Percentiles rank a stretch among this genome's conserved stretches.
phyloP scores from a whole-genome alignment of 2,329 filamentous ascomycete species.

The Hymenoscyphus fructigenus region DNA sequence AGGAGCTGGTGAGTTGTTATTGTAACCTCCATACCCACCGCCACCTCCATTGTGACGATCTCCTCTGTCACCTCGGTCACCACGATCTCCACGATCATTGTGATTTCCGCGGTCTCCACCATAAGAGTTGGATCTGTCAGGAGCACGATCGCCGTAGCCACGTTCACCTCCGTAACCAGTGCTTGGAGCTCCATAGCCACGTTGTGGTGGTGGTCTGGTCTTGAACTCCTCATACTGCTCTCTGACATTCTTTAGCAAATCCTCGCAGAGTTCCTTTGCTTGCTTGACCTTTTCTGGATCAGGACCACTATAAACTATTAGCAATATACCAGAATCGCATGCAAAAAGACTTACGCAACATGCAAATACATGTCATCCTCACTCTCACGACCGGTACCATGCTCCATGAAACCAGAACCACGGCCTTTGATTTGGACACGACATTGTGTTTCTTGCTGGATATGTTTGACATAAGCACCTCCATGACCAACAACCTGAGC shows the following conservation, averaged over 20 bases:
- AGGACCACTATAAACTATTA: constrained; percentile 63
- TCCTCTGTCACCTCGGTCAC: constrained; percentile 41
- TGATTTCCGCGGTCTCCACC: constrained; percentile 35
- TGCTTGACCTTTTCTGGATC: constrained; percentile 82
- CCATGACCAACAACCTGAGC: constrained; percentile 95
- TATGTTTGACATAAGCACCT: constrained; percentile 95
- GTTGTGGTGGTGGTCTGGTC: constrained; percentile 66
- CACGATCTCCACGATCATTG: constrained; percentile 34
- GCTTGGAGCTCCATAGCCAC: constrained; percentile 50
- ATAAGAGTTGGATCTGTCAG: constrained; percentile 44
- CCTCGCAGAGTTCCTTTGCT: constrained; percentile 85
- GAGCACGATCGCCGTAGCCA: constrained; percentile 54
- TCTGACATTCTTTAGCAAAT: constrained; percentile 82
- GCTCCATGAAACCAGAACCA: constrained; percentile 91
- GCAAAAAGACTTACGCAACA: constrained; percentile 68
- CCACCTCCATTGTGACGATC: constrained; percentile 41
- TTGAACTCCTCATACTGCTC: constrained; percentile 92
- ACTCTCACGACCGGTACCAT: constrained; percentile 82
- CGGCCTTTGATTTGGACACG: constrained; percentile 98
- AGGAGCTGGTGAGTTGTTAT: constrained; percentile 34
- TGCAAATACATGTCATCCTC: constrained; percentile 97
- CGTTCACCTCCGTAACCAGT: constrained; percentile 45
- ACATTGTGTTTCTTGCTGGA: constrained; percentile 91
- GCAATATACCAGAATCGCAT: constrained; percentile 8
- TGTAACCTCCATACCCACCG: constrained; percentile 43